Percentiles rank a stretch among this genome's conserved stretches.
phyloP scores from a whole-genome alignment of 257 asterid species.

The Thymus quinquecostatus region DNA sequence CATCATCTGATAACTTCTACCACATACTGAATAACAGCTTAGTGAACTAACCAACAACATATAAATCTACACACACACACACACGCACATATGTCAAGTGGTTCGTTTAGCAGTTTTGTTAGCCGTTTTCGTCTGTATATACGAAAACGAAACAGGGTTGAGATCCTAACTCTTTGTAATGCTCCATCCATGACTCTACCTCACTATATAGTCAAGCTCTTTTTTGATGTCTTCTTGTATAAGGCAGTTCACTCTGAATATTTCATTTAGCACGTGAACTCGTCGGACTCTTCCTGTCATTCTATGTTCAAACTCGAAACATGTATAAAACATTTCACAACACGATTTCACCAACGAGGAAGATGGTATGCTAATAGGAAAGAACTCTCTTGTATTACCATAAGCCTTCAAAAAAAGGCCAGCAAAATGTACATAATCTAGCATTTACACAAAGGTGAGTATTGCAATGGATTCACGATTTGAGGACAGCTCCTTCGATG shows the following conservation, averaged over 20 bases:
- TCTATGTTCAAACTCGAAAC: neutral
- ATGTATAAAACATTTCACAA: neutral
- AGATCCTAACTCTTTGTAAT: slow-evolving; percentile 18
- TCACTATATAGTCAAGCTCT: slow-evolving; percentile 10
- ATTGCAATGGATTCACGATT: slow-evolving; percentile 45
- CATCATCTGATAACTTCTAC: slow-evolving; percentile 35
- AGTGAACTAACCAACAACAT: slow-evolving; percentile 1
- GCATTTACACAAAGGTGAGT: slow-evolving; percentile 40
- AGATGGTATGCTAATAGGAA: neutral
- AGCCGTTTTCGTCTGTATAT: slow-evolving; percentile 28
- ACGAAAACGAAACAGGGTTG: slow-evolving; percentile 22
- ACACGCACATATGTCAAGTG: slow-evolving; percentile 1
- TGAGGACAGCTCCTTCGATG: slow-evolving; percentile 94
- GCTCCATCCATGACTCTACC: neutral
- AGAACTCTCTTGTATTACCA: neutral
- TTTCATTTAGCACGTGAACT: no score
- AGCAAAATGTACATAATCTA: slow-evolving; percentile 10
- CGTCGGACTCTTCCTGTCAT: neutral
- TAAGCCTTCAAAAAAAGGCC: slow-evolving; percentile 4
- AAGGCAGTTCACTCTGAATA: no score
- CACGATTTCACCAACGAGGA: neutral
- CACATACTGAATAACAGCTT: neutral
- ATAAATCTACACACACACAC: neutral
- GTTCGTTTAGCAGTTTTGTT: slow-evolving; percentile 29
- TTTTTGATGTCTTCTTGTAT: no score